Base-by-base conservation (phyloP, 2,329 filamentous ascomycete species). In the Xylaria sp. region DNA sequence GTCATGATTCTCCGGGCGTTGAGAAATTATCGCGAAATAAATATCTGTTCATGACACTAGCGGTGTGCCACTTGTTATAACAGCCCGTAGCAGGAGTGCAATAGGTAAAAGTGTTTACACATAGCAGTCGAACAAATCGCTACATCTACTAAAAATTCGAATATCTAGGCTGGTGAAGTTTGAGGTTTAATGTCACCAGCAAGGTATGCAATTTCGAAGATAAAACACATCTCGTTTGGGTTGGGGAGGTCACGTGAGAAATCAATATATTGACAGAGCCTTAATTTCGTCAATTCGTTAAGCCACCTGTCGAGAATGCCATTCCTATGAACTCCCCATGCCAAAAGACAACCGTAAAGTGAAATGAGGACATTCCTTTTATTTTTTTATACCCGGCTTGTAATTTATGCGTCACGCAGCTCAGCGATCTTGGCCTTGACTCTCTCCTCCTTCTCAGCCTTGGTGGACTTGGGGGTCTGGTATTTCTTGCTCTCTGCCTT, bases 401-500 rank as follows among this genome's bases (percentile, higher is more conserved):
- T 68, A 57, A 53, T 70, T 74, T 81, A 80, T 70, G 84, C 79
- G 64, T 80, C 81, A 74, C 85, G 86, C 75, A 97, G 85, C 82
- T 90, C 85, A 78, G 90, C 88, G 84, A 99, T 99, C 87, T 91
- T 96, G 79, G 89, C 87, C 88, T 96, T 87, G 81, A 99, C 87
- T 72, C 89, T 87, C 81, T 88, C 85, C 78, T 90, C 82, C 84
- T 89, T 92, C 91, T 98, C 83, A 58, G 86, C 93, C 85, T 89
- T 90, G 80, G 86, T 89, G 72, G 93, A 86, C 88, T 96, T 96
- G 74, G 75, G 73, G 73, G 82, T 81, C 80, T 83, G 87, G 90
- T 87, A 92, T 88, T 98, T 97, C 85, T 92, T 87, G 79, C 91
- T 93, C 87, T 97, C 93, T 71, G 86, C 85, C 90, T 96, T 96